These are phyloP conservation scores for Gentiana straminea DNA, from an alignment of 257 asterid species.

Conservation along the genomic window DNA sequence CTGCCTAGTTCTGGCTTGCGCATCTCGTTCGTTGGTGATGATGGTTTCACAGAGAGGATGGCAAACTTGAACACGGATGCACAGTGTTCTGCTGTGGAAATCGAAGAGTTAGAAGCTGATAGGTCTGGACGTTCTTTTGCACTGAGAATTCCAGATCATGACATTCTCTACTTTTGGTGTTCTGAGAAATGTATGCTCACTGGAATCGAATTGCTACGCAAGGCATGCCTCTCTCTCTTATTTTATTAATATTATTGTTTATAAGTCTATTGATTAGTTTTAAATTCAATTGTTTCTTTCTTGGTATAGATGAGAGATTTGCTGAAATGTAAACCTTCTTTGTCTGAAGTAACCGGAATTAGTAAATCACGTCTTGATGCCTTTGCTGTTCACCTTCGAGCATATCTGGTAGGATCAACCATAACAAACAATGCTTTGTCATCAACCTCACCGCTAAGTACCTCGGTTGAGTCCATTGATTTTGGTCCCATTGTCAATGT, in stretches of 20 bases:
- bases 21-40: conserved; percentile 74
- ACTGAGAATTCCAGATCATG: conserved; percentile 30
- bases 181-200: conserved; percentile 70
- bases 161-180: conserved; percentile 56
- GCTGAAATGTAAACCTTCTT: conserved; percentile 57
- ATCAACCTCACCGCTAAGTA: conserved; percentile 16
- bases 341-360: conserved; percentile 81
- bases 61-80: conserved; percentile 36
- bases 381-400: conserved; percentile 66
- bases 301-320: conserved; percentile 69
- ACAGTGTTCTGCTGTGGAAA: conserved; percentile 32
- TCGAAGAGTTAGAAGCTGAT: conserved; percentile 59
- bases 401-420: conserved; percentile 62
- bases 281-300: conserved; percentile 4
- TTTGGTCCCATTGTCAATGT: background rate
- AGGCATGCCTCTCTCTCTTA: conserved; percentile 29
- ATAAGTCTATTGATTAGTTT: conserved; percentile 6
- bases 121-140: conserved; percentile 76
- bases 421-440: conserved; percentile 5
- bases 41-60: conserved; percentile 63
- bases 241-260: too few relatives aligned
- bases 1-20: conserved; percentile 83
- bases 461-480: conserved; percentile 30
- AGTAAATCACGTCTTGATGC: conserved; percentile 63
- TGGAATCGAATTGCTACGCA: conserved; percentile 63